phyloP scores from a whole-genome alignment of 108 stramenopile genomes.

The Nannochloropsis granulata region DNA sequence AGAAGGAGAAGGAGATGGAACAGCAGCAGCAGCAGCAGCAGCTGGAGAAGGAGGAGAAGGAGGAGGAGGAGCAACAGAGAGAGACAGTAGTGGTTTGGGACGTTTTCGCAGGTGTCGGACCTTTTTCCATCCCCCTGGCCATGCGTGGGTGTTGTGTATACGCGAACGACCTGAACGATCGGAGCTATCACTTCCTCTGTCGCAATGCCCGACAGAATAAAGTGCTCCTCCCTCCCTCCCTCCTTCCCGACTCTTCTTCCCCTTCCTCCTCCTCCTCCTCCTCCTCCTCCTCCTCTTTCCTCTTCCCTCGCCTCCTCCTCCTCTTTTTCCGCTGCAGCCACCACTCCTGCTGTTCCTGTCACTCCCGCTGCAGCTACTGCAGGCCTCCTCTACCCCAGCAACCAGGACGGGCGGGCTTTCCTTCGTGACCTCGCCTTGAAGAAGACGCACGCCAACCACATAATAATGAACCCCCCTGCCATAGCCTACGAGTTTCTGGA shows the following conservation, averaged over 20 bases:
- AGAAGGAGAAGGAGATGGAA: too few relatives aligned
- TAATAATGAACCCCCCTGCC: constrained; percentile 87
- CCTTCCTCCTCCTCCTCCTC: not conserved
- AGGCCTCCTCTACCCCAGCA: constrained; percentile 51
- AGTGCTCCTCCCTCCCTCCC: not conserved
- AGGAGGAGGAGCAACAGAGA: not conserved
- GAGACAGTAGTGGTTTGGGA: constrained; percentile 57
- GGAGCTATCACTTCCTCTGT: constrained; percentile 53
- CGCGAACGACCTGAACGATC: constrained; percentile 89
- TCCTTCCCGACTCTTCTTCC: too few relatives aligned
- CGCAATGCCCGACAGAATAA: constrained; percentile 53
- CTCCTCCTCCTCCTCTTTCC: not conserved
- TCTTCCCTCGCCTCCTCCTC: not conserved
- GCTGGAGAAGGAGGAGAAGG: not conserved
- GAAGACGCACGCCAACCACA: constrained; percentile 30
- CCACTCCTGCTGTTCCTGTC: not conserved
- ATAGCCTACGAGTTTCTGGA: constrained; percentile 77
- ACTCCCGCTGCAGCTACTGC: not conserved
- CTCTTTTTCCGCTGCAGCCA: not conserved
- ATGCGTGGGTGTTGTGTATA: constrained; percentile 34
- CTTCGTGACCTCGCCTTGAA: constrained; percentile 6
- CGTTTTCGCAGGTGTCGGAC: constrained; percentile 88
- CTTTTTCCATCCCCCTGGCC: constrained; percentile 77
- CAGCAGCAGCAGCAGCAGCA: too few relatives aligned
- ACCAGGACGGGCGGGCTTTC: constrained; percentile 72